Evolutionary conservation across 768 basidiomycete species (phyloP).

Genomic region (Suillus fuscotomentosus): DNA sequence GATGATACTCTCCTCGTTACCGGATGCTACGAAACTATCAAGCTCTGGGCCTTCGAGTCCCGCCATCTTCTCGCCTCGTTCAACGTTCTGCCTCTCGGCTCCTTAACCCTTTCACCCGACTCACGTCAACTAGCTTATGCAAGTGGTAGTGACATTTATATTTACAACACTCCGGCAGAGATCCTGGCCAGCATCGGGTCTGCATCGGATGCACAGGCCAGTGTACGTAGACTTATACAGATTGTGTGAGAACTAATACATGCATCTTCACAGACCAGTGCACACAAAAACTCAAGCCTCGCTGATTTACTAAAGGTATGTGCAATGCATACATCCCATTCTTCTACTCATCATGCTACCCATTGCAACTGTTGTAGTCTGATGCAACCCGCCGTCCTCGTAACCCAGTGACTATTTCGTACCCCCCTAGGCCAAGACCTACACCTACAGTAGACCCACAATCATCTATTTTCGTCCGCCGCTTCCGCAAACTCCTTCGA

Average conservation of each 20-base stretch:
- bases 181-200: not conserved
- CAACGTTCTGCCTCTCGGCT: not conserved
- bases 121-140: not conserved
- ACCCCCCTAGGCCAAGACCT: not conserved
- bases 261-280: not conserved
- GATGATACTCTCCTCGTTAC: not conserved
- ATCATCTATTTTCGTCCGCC: not conserved
- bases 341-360: not conserved
- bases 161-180: not conserved
- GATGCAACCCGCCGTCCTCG: not conserved
- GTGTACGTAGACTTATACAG: too few relatives aligned
- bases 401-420: not conserved
- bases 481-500: not conserved
- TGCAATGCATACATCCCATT: not conserved
- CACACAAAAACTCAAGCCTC: not conserved
- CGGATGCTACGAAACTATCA: not conserved
- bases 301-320: not conserved
- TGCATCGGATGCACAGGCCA: not conserved
- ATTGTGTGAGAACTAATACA: not conserved
- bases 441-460: not conserved
- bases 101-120: not conserved
- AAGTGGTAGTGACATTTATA: not conserved
- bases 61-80: not conserved
- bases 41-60: conserved; percentile 1
- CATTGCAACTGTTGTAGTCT: not conserved